A percentile compares a stretch with the other conserved stretches of the same genome.
Evolutionary conservation across 345 rosid species (phyloP).

Genomic region (Stellera chamaejasme): DNA sequence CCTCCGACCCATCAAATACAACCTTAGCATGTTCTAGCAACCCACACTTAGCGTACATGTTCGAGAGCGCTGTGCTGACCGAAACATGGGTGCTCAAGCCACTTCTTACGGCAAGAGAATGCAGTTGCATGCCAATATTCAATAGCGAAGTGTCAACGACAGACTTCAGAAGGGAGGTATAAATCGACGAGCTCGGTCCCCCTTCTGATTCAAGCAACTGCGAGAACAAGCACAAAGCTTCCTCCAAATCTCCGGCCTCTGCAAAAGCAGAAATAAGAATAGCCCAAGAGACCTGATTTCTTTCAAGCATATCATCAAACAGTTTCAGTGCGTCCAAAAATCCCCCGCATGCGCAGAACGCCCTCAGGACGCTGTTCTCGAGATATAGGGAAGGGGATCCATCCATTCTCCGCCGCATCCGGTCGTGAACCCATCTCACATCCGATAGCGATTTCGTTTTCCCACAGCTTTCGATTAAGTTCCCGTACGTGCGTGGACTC

Average conservation of each 20-base stretch:
- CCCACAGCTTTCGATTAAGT: constrained; percentile 43
- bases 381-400: constrained; percentile 32
- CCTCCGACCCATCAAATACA: constrained; percentile 37
- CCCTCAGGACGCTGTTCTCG: constrained; percentile 29
- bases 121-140: constrained; percentile 49
- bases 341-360: constrained; percentile 53
- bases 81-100: constrained; percentile 32
- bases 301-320: constrained; percentile 59
- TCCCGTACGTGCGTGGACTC: constrained; percentile 27
- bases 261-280: constrained; percentile 50
- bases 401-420: constrained; percentile 18
- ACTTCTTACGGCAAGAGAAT: constrained; percentile 41
- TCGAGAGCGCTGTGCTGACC: constrained; percentile 34
- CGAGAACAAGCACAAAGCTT: constrained; percentile 34
- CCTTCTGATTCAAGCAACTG: constrained; percentile 31
- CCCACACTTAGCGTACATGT: constrained; percentile 63
- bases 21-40: constrained; percentile 50
- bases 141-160: constrained; percentile 30
- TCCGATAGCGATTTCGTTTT: constrained; percentile 28
- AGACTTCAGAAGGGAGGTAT: constrained; percentile 34
- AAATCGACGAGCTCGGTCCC: constrained; percentile 28
- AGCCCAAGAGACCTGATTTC: constrained; percentile 30
- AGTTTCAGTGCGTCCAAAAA: constrained; percentile 42
- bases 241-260: constrained; percentile 19
- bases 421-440: constrained; percentile 39